Conservation (phyloP, 208 protist species). For the Acanthamoeba lenticulata region DNA sequence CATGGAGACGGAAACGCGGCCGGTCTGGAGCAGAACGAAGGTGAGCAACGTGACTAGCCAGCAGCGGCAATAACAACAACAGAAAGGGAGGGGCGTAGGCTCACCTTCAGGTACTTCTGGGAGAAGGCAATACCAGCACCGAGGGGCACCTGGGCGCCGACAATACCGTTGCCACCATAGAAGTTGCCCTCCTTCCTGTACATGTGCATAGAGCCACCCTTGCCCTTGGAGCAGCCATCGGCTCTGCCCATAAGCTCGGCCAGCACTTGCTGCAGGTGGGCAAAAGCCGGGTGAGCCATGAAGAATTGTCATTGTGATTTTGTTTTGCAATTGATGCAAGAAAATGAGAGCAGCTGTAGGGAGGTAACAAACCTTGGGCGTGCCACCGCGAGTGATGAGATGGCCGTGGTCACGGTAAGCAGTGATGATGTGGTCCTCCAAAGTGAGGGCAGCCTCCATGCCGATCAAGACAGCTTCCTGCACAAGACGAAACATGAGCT, state of each 20-base stretch:
- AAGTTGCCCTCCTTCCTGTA: constrained; percentile 94
- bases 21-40: constrained; percentile 80
- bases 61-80: background rate
- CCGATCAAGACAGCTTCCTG: constrained; percentile 95
- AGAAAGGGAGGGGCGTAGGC: background rate
- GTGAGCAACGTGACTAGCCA: too few relatives aligned
- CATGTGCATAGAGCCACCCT: constrained; percentile 99
- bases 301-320: constrained; percentile 82
- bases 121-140: constrained; percentile 95
- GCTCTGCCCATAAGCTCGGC: constrained; percentile 92
- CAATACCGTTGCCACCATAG: constrained; percentile 98
- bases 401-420: constrained; percentile 96
- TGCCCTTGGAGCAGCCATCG: constrained; percentile 93
- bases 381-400: constrained; percentile 93
- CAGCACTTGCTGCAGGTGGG: constrained; percentile 75
- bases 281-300: background rate
- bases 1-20: constrained; percentile 92
- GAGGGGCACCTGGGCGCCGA: constrained; percentile 96
- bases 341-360: too few relatives aligned
- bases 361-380: constrained; percentile 87
- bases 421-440: constrained; percentile 95
- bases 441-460: constrained; percentile 92
- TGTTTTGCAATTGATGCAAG: too few relatives aligned
- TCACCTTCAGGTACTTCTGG: constrained; percentile 83
- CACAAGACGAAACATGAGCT: background rate